Evolutionary conservation across 192 early-diverging fungal species (phyloP).

Genomic region (Lunasporangiospora selenospora): DNA sequence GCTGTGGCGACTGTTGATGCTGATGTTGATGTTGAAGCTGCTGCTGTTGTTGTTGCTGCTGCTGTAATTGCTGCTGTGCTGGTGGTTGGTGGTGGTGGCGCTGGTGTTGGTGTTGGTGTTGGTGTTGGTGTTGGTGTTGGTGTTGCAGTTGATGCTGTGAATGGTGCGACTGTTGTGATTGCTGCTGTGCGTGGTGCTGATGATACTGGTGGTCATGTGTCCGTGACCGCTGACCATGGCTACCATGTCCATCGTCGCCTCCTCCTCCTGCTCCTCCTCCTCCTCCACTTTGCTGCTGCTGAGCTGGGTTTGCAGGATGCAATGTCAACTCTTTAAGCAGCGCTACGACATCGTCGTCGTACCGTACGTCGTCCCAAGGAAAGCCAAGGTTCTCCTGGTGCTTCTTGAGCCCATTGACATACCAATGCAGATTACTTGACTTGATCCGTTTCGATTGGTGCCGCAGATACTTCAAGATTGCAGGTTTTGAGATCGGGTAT

Average conservation of each 20-base stretch:
- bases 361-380: conserved; percentile 41
- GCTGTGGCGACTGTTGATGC: background rate
- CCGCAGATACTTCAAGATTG: conserved; percentile 40
- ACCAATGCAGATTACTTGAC: conserved; percentile 47
- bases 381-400: conserved; percentile 45
- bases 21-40: conserved; percentile 4
- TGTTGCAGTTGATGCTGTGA: too few relatives aligned
- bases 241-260: conserved; percentile 22
- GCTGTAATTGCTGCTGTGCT: background rate
- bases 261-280: too few relatives aligned
- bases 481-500: conserved; percentile 44
- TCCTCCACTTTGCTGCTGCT: too few relatives aligned
- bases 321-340: conserved; percentile 42
- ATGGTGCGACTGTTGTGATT: too few relatives aligned
- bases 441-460: conserved; percentile 46
- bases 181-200: too few relatives aligned
- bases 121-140: too few relatives aligned
- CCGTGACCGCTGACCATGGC: too few relatives aligned
- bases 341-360: conserved; percentile 42
- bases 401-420: conserved; percentile 47
- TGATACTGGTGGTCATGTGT: too few relatives aligned
- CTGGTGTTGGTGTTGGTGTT: too few relatives aligned
- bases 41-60: conserved; percentile 8
- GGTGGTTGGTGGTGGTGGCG: too few relatives aligned
- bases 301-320: too few relatives aligned